Base-by-base conservation (phyloP, 176 grass and related monocot species). In the Carex pumila region DNA sequence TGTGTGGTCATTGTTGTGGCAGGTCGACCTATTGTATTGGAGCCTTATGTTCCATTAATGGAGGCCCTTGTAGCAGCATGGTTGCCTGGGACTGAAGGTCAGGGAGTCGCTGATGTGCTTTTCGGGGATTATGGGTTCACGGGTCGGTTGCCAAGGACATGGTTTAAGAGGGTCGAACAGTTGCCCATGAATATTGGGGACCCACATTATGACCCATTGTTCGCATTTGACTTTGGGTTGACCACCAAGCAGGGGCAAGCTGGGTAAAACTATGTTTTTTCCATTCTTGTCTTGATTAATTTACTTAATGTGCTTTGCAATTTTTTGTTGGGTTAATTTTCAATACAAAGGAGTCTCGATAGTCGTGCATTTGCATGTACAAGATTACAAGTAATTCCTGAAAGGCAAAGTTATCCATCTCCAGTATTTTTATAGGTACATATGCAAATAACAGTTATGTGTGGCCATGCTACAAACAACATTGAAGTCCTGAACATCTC, bases 11-110 rank as follows among this genome's bases (percentile, higher is more conserved):
- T 98, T 81, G 84, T 98, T 53, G 49, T 98, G 56, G 94, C 92
- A 34, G 95, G 95, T 7, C 86, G 95, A 53, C 95, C 95, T 32
- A 86, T 98, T 71, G 85, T 94, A 12, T 84, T 98, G 61, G 89
- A 98, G 36, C 91, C 95, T 15, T 98, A 98, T 76, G 58, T 98
- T 65, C 85, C 81, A 12, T 29, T 88, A 71, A 91, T 98, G 92
- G 95, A 98, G 83, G 95, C 92, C 0, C 90, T 94, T 69, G 91
- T 98, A 57, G 95, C 92, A 71, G 95, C 95, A 61, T 98, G 95
- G 95, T 92, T 98, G 86, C 95, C 89, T 70, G 95, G 92, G 63
- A 88, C 89, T 9, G 95, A 94, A 86, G 95, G 95, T 21, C 95
- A 90, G 84, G 95, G 95, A 77, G 89, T 98, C 0, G 81, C 92